phyloP scores from a whole-genome alignment of 371 early-diverging fungal genomes.

The Rhizomucor pusillus region DNA sequence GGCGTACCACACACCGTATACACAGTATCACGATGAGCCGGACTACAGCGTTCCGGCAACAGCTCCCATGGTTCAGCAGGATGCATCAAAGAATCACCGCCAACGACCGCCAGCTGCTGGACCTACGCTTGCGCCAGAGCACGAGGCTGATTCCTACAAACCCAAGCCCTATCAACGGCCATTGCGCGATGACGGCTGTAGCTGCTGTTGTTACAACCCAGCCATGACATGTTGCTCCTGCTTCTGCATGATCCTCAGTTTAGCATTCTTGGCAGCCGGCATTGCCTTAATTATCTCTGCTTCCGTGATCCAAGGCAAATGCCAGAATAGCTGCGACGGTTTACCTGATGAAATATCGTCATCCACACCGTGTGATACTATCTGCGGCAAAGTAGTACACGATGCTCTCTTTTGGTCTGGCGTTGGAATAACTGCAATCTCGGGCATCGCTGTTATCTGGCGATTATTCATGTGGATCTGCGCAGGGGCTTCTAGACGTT shows the following conservation, averaged over 20 bases:
- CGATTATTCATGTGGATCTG: conserved; percentile 23
- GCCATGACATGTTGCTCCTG: conserved; percentile 27
- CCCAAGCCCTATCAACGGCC: conserved; percentile 14
- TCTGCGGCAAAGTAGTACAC: conserved; percentile 25
- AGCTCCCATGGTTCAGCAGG: background rate
- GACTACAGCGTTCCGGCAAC: conserved; percentile 11
- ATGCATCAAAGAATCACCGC: background rate
- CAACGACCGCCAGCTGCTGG: background rate
- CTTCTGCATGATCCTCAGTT: conserved; percentile 21
- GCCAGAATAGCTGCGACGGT: conserved; percentile 14
- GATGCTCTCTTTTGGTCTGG: conserved; percentile 27
- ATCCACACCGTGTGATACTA: conserved; percentile 14
- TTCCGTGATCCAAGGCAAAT: conserved; percentile 19
- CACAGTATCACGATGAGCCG: conserved; percentile 21
- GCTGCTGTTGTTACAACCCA: conserved; percentile 25
- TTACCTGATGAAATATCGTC: conserved; percentile 11
- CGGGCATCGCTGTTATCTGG: conserved; percentile 26
- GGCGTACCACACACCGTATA: conserved; percentile 1
- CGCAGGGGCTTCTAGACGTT: conserved; percentile 13
- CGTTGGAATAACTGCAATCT: conserved; percentile 23
- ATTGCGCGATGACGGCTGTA: conserved; percentile 11
- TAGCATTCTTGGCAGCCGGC: conserved; percentile 24
- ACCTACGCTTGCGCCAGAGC: conserved; percentile 14
- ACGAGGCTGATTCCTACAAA: conserved; percentile 19
- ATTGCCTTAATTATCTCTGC: conserved; percentile 26